phyloP scores from a whole-genome alignment of 257 asterid genomes.

The Jaltomata sinuosa region DNA sequence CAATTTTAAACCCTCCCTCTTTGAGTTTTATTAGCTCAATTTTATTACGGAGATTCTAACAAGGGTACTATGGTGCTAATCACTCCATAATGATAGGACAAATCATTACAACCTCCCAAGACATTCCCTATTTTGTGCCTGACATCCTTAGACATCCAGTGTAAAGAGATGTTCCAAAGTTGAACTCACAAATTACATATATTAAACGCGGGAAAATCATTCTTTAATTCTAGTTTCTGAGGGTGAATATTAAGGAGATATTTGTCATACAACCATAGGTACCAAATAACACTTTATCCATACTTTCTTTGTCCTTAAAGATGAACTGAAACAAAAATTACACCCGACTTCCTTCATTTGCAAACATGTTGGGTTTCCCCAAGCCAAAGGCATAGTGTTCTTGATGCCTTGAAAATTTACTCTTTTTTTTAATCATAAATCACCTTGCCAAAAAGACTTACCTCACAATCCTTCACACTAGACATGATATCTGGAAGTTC shows the following conservation, averaged over 20 bases:
- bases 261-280: background rate
- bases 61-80: too few relatives aligned
- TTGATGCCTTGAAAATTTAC: background rate
- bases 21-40: too few relatives aligned
- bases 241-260: background rate
- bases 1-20: too few relatives aligned
- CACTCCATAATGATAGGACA: too few relatives aligned
- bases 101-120: background rate
- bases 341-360: too few relatives aligned
- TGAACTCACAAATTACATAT: background rate
- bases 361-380: background rate
- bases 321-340: background rate
- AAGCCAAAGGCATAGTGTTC: background rate
- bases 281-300: background rate
- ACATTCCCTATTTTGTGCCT: background rate
- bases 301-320: background rate
- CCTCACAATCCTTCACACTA: background rate
- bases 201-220: too few relatives aligned
- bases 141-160: background rate
- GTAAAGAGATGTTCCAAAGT: background rate
- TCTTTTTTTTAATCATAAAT: background rate
- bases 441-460: background rate
- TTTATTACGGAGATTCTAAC: too few relatives aligned
- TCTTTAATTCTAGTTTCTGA: background rate
- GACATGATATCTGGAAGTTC: background rate